Evolutionary conservation across 257 asterid genomes (phyloP).

Genomic region (Plantago ovata): DNA sequence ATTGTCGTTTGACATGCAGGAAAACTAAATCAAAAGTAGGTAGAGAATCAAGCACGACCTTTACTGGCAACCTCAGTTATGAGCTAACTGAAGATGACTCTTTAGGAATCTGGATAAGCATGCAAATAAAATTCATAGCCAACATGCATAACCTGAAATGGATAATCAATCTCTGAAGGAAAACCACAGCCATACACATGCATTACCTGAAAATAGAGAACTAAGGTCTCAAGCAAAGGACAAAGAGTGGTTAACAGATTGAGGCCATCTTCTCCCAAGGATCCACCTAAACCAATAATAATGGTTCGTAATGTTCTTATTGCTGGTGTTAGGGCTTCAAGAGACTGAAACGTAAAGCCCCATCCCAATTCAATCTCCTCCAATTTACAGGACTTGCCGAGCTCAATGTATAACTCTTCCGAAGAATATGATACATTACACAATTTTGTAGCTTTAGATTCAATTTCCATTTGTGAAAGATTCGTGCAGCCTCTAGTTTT

Average conservation of each 20-base stretch:
- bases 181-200: neutral
- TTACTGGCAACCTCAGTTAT: conserved; percentile 16
- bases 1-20: neutral
- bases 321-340: conserved; percentile 62
- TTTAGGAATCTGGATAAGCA: neutral
- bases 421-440: conserved; percentile 24
- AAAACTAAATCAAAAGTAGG: conserved; percentile 6
- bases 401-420: conserved; percentile 39
- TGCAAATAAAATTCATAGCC: too few relatives aligned
- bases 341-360: conserved; percentile 70
- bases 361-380: conserved; percentile 83
- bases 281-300: conserved; percentile 79
- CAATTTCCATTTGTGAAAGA: conserved; percentile 37
- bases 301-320: conserved; percentile 47
- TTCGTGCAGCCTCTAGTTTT: conserved; percentile 69
- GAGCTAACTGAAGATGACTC: conserved; percentile 12
- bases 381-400: conserved; percentile 57
- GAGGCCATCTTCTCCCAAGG: conserved; percentile 70
- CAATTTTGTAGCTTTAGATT: conserved; percentile 26
- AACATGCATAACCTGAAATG: too few relatives aligned
- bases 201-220: conserved; percentile 79
- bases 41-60: conserved; percentile 12
- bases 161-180: neutral
- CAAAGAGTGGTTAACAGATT: conserved; percentile 52
- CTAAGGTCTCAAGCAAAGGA: conserved; percentile 68